Evolutionary conservation across 345 rosid species (phyloP).

Genomic region (Lepidium africanum): DNA sequence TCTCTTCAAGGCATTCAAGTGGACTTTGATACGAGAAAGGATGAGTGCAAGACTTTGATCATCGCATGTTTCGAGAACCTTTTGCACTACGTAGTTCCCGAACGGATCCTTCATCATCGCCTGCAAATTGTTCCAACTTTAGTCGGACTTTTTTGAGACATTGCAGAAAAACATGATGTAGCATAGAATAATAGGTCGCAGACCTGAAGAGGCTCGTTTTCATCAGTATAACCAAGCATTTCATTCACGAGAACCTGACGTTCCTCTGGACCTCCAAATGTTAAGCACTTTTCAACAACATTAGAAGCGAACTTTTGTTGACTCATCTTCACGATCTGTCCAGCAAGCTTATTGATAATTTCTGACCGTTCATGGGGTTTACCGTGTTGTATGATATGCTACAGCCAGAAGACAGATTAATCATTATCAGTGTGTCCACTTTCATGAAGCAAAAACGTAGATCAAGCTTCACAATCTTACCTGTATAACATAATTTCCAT

Average conservation of each 20-base stretch:
- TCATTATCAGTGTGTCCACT: background rate
- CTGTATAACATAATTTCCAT: conserved; percentile 98
- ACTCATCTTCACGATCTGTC: conserved; percentile 94
- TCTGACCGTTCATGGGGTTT: conserved; percentile 71
- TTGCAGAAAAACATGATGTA: conserved; percentile 1
- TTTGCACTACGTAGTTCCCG: conserved; percentile 95
- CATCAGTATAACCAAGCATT: conserved; percentile 90
- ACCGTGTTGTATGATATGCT: conserved; percentile 93
- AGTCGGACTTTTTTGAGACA: background rate
- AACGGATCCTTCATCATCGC: conserved; percentile 99
- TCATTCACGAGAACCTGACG: conserved; percentile 78
- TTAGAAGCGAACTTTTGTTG: conserved; percentile 98
- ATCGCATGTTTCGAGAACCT: conserved; percentile 91
- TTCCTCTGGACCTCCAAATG: conserved; percentile 79
- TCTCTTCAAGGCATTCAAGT: conserved; percentile 78
- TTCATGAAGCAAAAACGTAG: background rate
- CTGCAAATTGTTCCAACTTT: conserved; percentile 32
- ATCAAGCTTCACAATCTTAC: conserved; percentile 27
- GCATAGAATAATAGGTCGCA: background rate
- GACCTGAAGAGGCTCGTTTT: conserved; percentile 97
- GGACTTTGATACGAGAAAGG: conserved; percentile 86
- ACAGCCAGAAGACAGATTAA: conserved; percentile 18
- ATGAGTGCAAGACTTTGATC: conserved; percentile 71
- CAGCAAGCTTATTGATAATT: conserved; percentile 71
- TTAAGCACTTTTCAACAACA: conserved; percentile 88